Conservation (phyloP, 257 asterid genomes). For the Salvia rosmarinus region DNA sequence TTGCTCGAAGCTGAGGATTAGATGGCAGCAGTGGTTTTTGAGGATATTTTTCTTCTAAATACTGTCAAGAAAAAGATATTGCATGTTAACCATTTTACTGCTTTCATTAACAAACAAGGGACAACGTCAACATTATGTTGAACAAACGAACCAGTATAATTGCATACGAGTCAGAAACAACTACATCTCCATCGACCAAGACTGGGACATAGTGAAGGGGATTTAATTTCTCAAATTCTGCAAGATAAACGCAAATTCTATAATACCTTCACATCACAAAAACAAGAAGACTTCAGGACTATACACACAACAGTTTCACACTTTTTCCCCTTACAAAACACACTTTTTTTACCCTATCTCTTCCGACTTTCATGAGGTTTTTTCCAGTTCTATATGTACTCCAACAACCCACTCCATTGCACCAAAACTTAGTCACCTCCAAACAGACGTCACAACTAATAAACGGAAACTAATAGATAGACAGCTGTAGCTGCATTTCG, state of each 20-base stretch:
- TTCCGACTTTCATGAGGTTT: not conserved
- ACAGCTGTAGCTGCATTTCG: not conserved
- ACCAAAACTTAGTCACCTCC: too few relatives aligned
- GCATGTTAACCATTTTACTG: too few relatives aligned
- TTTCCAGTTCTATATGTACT: not conserved
- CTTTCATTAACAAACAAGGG: not conserved
- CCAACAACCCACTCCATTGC: not conserved
- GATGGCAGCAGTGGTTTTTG: constrained; percentile 55
- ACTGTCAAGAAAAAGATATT: constrained; percentile 37
- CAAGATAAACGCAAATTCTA: constrained; percentile 28
- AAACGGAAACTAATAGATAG: constrained; percentile 7
- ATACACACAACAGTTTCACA: not conserved
- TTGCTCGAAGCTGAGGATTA: constrained; percentile 68
- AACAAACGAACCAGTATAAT: constrained; percentile 61
- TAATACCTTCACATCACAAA: constrained; percentile 10
- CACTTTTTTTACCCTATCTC: too few relatives aligned
- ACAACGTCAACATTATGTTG: not conserved
- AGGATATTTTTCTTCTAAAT: constrained; percentile 78
- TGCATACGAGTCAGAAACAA: constrained; percentile 75
- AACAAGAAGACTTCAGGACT: not conserved
- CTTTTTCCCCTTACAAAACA: not conserved
- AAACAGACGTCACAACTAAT: not conserved
- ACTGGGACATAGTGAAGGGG: constrained; percentile 78
- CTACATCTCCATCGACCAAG: constrained; percentile 72
- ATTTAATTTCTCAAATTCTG: constrained; percentile 81